A percentile compares a stretch with the other conserved stretches of the same genome.
Conservation (phyloP, 352 stramenopile genomes). For the Phytophthora multivora region DNA sequence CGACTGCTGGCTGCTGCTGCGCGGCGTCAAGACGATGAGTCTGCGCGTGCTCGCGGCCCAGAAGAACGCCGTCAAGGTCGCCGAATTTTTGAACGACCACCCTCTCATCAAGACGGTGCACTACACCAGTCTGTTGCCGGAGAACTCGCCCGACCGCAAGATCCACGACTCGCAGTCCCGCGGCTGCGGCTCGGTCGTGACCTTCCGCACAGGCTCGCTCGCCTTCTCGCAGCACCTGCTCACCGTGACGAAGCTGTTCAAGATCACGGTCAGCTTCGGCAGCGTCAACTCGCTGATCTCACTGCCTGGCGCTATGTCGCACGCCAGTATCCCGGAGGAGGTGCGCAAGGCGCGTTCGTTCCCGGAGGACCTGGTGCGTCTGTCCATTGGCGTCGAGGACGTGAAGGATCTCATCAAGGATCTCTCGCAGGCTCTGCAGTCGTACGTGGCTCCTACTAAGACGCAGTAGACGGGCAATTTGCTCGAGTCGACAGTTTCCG, state of each 20-base stretch:
- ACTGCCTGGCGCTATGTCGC: constrained; percentile 94
- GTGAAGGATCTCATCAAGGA: constrained; percentile 94
- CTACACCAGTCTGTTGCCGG: constrained; percentile 91
- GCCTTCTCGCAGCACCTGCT: constrained; percentile 91
- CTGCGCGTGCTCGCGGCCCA: constrained; percentile 82
- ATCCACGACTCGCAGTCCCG: constrained; percentile 89
- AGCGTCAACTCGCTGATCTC: constrained; percentile 94
- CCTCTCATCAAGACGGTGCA: constrained; percentile 82
- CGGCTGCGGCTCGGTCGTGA: constrained; percentile 90
- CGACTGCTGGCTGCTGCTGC: constrained; percentile 89
- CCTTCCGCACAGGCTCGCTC: constrained; percentile 88
- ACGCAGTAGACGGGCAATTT: constrained; percentile 12
- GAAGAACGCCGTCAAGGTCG: constrained; percentile 91
- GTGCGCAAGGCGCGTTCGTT: constrained; percentile 91
- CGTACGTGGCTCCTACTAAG: constrained; percentile 53
- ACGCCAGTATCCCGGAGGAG: constrained; percentile 93
- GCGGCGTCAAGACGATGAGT: constrained; percentile 92
- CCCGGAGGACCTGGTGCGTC: constrained; percentile 93
- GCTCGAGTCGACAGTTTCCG: constrained; percentile 8
- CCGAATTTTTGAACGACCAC: constrained; percentile 89
- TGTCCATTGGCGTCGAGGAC: constrained; percentile 96
- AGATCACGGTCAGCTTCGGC: constrained; percentile 94
- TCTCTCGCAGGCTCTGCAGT: constrained; percentile 90
- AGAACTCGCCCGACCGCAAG: constrained; percentile 60
- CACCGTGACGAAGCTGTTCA: constrained; percentile 93